Evolutionary conservation across 257 asterid genomes (phyloP).

Genomic region (Cordia subcordata): DNA sequence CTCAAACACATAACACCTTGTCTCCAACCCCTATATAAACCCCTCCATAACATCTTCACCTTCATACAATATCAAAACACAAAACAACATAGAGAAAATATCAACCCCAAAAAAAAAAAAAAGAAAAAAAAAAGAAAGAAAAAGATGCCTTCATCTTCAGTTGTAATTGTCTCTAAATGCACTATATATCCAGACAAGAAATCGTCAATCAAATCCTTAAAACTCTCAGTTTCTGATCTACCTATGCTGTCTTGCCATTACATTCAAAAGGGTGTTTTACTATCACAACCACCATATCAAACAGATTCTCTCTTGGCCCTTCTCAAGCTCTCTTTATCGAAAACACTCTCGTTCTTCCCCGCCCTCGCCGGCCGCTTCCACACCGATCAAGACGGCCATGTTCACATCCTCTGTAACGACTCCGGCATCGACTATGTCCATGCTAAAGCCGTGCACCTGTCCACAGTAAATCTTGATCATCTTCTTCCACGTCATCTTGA

Average conservation of each 20-base stretch:
- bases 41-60: background rate
- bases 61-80: background rate
- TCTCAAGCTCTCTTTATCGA: slow-evolving; percentile 64
- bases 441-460: slow-evolving; percentile 56
- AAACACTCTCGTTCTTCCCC: slow-evolving; percentile 66
- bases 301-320: slow-evolving; percentile 44
- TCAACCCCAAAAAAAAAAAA: too few species aligned
- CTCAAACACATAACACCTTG: too few species aligned
- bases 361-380: slow-evolving; percentile 84
- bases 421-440: slow-evolving; percentile 67
- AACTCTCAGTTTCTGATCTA: slow-evolving; percentile 92
- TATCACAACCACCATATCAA: slow-evolving; percentile 45
- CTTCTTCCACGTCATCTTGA: slow-evolving; percentile 29
- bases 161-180: slow-evolving; percentile 59
- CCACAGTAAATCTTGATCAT: slow-evolving; percentile 18
- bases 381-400: slow-evolving; percentile 57
- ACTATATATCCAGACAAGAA: slow-evolving; percentile 48
- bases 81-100: background rate
- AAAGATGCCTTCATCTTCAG: slow-evolving; percentile 70
- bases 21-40: background rate
- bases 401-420: slow-evolving; percentile 57
- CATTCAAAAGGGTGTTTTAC: slow-evolving; percentile 84
- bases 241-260: slow-evolving; percentile 96
- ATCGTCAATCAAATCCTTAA: slow-evolving; percentile 41
- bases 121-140: background rate